Conservation (phyloP, 2,329 filamentous ascomycete species). For the Pseudocercospora fuligena region DNA sequence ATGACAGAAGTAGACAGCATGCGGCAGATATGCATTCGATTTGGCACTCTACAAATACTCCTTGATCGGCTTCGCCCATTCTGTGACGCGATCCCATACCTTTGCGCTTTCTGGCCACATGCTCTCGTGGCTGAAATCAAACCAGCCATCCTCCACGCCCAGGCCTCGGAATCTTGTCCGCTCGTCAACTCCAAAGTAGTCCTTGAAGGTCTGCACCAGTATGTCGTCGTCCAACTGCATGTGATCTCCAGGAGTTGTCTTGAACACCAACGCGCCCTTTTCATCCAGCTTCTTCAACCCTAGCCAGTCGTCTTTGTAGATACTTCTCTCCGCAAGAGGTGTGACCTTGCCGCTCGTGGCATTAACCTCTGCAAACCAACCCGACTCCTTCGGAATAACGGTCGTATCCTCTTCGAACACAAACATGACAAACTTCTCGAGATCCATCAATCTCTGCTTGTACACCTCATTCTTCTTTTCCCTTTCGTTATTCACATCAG, state of each 20-base stretch:
- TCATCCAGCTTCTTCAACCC: slow-evolving; percentile 79
- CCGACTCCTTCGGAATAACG: slow-evolving; percentile 85
- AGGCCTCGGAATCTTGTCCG: background rate
- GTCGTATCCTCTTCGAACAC: slow-evolving; percentile 85
- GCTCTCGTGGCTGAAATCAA: slow-evolving; percentile 5
- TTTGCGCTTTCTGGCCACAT: slow-evolving; percentile 8
- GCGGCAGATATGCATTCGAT: background rate
- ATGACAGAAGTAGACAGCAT: slow-evolving; percentile 10
- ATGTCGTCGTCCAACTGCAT: slow-evolving; percentile 76
- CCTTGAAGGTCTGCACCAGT: slow-evolving; percentile 67
- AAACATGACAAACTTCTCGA: slow-evolving; percentile 86
- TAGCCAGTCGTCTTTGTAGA: slow-evolving; percentile 94
- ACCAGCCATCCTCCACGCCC: background rate
- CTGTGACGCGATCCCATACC: slow-evolving; percentile 3
- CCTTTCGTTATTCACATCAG: slow-evolving; percentile 96
- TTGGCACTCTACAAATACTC: slow-evolving; percentile 21
- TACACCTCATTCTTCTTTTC: slow-evolving; percentile 73
- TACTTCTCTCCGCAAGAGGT: slow-evolving; percentile 67
- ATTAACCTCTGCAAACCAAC: slow-evolving; percentile 90
- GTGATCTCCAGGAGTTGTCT: slow-evolving; percentile 74
- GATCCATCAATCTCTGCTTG: slow-evolving; percentile 66
- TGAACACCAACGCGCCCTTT: slow-evolving; percentile 78
- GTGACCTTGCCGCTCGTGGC: slow-evolving; percentile 65
- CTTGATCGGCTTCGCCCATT: slow-evolving; percentile 17
- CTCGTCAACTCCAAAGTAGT: slow-evolving; percentile 64